phyloP scores from a whole-genome alignment of 352 stramenopile species.

The Globisporangium okanoganense region DNA sequence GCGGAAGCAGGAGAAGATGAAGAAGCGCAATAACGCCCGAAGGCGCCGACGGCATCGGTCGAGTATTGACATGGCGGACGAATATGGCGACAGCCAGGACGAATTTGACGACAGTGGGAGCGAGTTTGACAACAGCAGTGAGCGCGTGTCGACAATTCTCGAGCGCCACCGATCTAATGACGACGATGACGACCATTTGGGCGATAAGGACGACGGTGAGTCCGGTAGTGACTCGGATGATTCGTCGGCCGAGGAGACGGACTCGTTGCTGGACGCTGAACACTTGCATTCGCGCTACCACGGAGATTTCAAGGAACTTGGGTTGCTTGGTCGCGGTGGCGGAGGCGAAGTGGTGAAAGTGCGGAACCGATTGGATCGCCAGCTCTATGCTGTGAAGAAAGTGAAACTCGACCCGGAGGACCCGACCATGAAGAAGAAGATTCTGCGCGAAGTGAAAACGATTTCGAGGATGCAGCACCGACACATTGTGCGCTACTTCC shows the following conservation, averaged over 20 bases:
- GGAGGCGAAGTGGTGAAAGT: constrained; percentile 85
- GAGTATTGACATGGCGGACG: constrained; percentile 49
- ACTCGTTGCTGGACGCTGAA: constrained; percentile 27
- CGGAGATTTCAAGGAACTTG: constrained; percentile 84
- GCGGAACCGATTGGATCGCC: constrained; percentile 74
- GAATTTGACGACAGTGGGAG: constrained; percentile 24
- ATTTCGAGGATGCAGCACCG: constrained; percentile 96
- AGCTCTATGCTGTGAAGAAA: constrained; percentile 87
- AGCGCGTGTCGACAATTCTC: constrained; percentile 32
- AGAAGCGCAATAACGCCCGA: constrained; percentile 42
- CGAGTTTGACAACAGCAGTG: constrained; percentile 29
- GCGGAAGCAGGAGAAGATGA: constrained; percentile 57
- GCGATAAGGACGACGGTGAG: constrained; percentile 14
- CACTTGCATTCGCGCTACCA: constrained; percentile 76
- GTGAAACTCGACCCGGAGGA: constrained; percentile 83
- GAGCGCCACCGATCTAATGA: constrained; percentile 28
- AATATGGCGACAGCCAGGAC: constrained; percentile 19
- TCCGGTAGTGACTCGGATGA: constrained; percentile 21
- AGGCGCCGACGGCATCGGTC: constrained; percentile 42
- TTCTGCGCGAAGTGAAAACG: constrained; percentile 94
- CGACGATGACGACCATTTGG: constrained; percentile 13
- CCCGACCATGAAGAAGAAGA: constrained; percentile 93
- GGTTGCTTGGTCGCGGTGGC: constrained; percentile 73
- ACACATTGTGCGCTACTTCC: constrained; percentile 95
- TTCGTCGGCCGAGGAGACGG: constrained; percentile 51